Evolutionary conservation across 2,329 filamentous ascomycete species (phyloP).

Genomic region (Aureobasidium sp.): DNA sequence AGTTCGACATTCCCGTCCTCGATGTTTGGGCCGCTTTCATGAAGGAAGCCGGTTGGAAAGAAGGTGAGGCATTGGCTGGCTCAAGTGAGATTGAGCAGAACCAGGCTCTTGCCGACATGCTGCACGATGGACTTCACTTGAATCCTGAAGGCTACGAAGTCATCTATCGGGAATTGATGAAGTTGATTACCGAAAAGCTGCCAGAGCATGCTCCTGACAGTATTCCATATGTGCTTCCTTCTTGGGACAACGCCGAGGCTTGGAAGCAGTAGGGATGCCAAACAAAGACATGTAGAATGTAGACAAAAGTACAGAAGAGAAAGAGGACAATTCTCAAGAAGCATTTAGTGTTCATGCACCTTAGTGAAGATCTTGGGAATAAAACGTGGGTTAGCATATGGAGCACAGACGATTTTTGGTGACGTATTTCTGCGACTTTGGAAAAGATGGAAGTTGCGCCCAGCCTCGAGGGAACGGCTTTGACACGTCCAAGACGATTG

Average conservation of each 20-base stretch:
- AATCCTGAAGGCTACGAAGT: conserved; percentile 47
- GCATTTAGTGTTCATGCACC: no score
- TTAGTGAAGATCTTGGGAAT: no score
- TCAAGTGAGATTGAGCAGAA: conserved; percentile 50
- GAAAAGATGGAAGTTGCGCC: conserved; percentile 8
- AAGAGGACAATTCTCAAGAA: no score
- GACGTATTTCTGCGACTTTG: not conserved
- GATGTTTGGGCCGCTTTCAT: conserved; percentile 78
- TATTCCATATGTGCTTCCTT: conserved; percentile 45
- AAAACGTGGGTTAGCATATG: not conserved
- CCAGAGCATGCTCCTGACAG: conserved; percentile 47
- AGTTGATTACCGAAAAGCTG: conserved; percentile 41
- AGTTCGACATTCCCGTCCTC: conserved; percentile 52
- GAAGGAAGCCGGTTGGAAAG: conserved; percentile 49
- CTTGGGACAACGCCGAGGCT: conserved; percentile 37
- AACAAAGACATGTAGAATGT: not conserved
- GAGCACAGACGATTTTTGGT: not conserved
- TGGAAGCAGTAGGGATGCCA: conserved; percentile 13
- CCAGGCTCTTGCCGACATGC: conserved; percentile 42
- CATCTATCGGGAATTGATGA: conserved; percentile 46
- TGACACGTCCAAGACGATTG: not conserved
- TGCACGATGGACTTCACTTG: conserved; percentile 55
- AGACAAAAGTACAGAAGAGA: no score
- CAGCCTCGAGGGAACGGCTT: conserved; percentile 9
- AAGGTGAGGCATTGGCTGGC: conserved; percentile 45